These are phyloP conservation scores for Magnolia changhungtana DNA, from an alignment of 164 flowering plant species.

Conservation along the genomic window DNA sequence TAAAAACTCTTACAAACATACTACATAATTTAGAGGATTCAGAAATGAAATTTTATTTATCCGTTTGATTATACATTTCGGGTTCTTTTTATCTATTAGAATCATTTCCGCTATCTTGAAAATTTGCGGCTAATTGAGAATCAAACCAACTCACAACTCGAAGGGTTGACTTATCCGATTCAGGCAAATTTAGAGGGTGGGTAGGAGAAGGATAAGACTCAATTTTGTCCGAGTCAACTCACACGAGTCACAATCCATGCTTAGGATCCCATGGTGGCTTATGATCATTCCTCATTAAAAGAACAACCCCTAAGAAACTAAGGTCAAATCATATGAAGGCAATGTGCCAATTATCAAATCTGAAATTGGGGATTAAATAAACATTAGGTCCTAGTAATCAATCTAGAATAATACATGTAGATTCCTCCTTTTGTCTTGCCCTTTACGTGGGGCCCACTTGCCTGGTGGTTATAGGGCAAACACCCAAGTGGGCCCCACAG, in stretches of 20 bases:
- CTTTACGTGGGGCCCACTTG: neutral
- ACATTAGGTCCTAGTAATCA: neutral
- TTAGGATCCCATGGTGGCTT: neutral
- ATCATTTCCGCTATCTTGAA: no score
- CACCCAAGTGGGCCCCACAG: neutral
- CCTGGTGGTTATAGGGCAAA: neutral
- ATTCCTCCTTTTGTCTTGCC: neutral
- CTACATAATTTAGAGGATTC: no score
- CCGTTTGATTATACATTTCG: no score
- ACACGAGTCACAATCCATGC: neutral
- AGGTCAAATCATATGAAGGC: neutral
- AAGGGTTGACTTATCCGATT: no score
- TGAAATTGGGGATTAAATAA: neutral
- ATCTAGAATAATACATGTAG: neutral
- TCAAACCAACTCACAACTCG: no score
- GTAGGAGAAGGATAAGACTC: neutral
- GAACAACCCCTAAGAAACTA: neutral
- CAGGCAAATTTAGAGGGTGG: neutral
- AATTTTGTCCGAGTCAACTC: neutral
- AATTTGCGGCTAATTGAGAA: no score
- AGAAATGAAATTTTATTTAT: no score
- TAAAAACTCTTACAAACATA: no score
- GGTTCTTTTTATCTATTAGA: no score
- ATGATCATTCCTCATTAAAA: neutral
- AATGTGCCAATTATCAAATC: neutral